Evolutionary conservation across 2,329 filamentous ascomycete genomes (phyloP), one percentile per base, ranked within the genome.

Genomic region (Neofusicoccum umdonicola): DNA sequence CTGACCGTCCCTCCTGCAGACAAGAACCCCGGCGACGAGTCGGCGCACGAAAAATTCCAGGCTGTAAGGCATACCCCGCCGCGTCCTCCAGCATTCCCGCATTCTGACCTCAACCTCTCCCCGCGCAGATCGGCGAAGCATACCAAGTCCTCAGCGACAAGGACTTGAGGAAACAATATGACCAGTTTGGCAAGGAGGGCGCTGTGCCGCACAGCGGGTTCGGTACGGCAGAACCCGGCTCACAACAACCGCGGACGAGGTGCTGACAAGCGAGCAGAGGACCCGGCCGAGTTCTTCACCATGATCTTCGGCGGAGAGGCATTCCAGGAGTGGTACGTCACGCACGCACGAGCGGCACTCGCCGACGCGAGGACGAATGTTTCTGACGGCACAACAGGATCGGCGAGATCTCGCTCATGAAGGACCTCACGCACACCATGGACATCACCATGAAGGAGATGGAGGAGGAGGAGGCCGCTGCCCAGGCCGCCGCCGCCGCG

Each of bases 221-320:
- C 77, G 91, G 91, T 85, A 76, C 63, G 81, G 68, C 13, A 45
- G 6, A 7, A 11, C 17, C 11, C 17, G 5, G 13, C 6, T 31
- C 7, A 8, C 22, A 27, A 44, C 42, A 19, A 50, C 13, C 50
- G n/a, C 45, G 11, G 44, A 39, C 13, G 12, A 22, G 48, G 19
- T 62, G 41, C 41, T 44, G n/a, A 44, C 41, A 44, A 7, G 15
- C 13, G 17, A 27, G 63, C 74, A 87, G 87, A 90, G 83, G 95
- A 99, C 77, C 95, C 95, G 1, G 86, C 93, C 68, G 95, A 99
- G 80, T 99, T 99, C 85, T 99, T 99, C 81, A 91, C 91, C 73
- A 96, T 93, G 83, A 99, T 99, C 71, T 99, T 99, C 75, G 95
- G 95, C 71, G 95, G 95, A 66, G 94, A 97, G 72, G 93, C 94